Base-by-base conservation (phyloP, 768 basidiomycete species). In the Rhodotorula toruloides region DNA sequence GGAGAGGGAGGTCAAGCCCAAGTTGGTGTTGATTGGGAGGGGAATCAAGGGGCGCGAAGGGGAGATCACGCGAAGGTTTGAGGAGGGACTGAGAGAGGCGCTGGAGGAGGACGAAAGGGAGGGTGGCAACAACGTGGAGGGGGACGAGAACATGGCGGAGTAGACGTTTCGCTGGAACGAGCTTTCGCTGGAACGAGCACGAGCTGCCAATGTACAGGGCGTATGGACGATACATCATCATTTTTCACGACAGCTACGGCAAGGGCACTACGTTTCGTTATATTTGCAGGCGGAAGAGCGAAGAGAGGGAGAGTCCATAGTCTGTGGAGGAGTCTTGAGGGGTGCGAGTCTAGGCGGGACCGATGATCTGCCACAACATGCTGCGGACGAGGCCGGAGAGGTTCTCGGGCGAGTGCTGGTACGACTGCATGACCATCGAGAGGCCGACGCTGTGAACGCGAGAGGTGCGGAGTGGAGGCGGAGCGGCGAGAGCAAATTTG, bases 391-490 rank as follows among this genome's bases (percentile, higher is more conserved):
- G 80, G 3, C 89, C 87, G 0, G 87, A 89, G 25, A 93, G 81
- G 75, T 90, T 86, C 50, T 90, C 84, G 0, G 90, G 90, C 70
- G 90, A 86, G 75, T 83, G 81, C 82, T 91, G 89, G 72, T 91
- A 92, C n/a, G 84, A 87, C 67, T 85, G 87, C 89, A 91, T 88
- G 44, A 93, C 88, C 90, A 96, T 89, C 11, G 86, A 87, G 87
- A 92, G 90, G 17, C 87, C 91, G 62, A 87, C 80, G 4, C 86
- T 85, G 85, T 85, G 52, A 1, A 16, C 31, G n/a, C n/a, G n/a
- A n/a, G n/a, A n/a, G n/a, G n/a, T n/a, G n/a, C n/a, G n/a, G n/a
- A n/a, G n/a, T n/a, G n/a, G n/a, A n/a, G n/a, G n/a, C n/a, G n/a
- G n/a, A n/a, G n/a, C n/a, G n/a, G n/a, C n/a, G n/a, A n/a, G n/a